A percentile compares a stretch with the other conserved stretches of the same genome.
Conservation (phyloP, 2,329 filamentous ascomycete genomes). For the Exophiala spinifera region DNA sequence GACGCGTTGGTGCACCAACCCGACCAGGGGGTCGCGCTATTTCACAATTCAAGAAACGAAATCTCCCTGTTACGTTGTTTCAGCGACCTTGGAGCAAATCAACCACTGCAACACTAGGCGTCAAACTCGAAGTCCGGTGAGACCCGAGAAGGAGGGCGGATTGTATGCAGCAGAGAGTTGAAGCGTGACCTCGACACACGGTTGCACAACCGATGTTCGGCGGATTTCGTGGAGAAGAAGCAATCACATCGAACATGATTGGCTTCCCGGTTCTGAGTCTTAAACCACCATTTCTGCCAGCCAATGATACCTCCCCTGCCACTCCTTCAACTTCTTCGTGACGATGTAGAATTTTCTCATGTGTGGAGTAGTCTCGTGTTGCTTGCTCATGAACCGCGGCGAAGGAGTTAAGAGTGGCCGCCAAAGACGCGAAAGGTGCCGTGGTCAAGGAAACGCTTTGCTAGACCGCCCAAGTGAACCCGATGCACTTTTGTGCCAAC, state of each 20-base stretch:
- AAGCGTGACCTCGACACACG: background rate
- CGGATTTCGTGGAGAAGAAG: conserved; percentile 2
- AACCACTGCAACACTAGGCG: too few species aligned
- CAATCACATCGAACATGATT: background rate
- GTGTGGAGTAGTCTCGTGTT: background rate
- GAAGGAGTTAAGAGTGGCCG: background rate
- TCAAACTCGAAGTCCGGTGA: background rate
- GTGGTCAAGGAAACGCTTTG: background rate
- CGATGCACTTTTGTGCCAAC: too few species aligned
- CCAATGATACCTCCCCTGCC: background rate
- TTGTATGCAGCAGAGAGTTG: background rate
- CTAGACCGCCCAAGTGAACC: background rate
- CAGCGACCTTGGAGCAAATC: too few species aligned
- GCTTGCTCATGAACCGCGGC: background rate
- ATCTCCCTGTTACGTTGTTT: too few species aligned
- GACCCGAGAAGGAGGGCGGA: background rate
- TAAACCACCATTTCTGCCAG: background rate
- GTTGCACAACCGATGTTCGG: conserved; percentile 5
- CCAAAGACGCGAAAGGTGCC: too few species aligned
- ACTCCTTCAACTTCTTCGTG: background rate
- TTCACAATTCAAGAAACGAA: too few species aligned
- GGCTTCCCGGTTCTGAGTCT: background rate
- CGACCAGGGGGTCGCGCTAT: too few species aligned
- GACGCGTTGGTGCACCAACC: too few species aligned
- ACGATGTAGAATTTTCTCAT: conserved; percentile 3